These are phyloP conservation scores for Fraxinus paxiana DNA, from an alignment of 305 asterid genomes.

Conservation along the genomic window DNA sequence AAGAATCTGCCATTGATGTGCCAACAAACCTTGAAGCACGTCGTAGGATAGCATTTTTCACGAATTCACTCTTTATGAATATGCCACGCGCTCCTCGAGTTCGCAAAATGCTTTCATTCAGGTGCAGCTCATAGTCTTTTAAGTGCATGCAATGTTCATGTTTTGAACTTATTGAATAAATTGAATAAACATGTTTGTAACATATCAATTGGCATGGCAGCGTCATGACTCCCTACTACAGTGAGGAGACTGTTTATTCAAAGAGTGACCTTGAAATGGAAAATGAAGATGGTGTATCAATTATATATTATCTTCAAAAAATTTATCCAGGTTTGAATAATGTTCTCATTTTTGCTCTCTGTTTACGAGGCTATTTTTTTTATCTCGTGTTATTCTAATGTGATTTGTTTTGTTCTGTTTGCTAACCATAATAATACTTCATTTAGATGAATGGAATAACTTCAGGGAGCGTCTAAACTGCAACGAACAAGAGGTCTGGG, in stretches of 20 bases:
- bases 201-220: slow-evolving; percentile 49
- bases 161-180: background rate
- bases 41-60: slow-evolving; percentile 82
- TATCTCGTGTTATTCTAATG: slow-evolving; percentile 15
- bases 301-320: slow-evolving; percentile 77
- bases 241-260: slow-evolving; percentile 96
- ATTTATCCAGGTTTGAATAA: slow-evolving; percentile 82
- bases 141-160: slow-evolving; percentile 2
- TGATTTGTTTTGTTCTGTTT: slow-evolving; percentile 8
- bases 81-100: slow-evolving; percentile 99
- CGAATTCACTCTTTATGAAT: slow-evolving; percentile 93
- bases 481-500: slow-evolving; percentile 66
- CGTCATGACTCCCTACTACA: slow-evolving; percentile 95
- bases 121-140: slow-evolving; percentile 43
- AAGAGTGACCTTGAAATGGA: slow-evolving; percentile 96
- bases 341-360: slow-evolving; percentile 26
- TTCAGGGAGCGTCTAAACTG: slow-evolving; percentile 88
- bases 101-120: slow-evolving; percentile 96
- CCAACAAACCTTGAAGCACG: slow-evolving; percentile 98
- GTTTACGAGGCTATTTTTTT: slow-evolving; percentile 10
- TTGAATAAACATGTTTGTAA: slow-evolving; percentile 15
- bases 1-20: slow-evolving; percentile 89
- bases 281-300: slow-evolving; percentile 96
- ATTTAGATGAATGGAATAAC: slow-evolving; percentile 94
- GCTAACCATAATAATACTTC: slow-evolving; percentile 21